phyloP scores from a whole-genome alignment of 306 rosid species.

The Lathyrus sativus region DNA sequence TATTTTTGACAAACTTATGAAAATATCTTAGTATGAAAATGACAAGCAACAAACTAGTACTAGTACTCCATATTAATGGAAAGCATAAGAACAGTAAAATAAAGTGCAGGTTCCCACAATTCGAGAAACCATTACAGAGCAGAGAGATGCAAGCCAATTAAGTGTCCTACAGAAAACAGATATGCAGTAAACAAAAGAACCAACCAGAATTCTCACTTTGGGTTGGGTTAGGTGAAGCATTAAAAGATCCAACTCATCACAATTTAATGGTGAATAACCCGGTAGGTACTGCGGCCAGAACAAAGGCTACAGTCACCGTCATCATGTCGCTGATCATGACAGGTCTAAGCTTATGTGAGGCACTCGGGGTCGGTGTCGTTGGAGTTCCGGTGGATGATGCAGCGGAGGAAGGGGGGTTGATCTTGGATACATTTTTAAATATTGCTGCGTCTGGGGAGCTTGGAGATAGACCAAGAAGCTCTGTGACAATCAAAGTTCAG shows the following conservation, averaged over 20 bases:
- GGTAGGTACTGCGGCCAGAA: conserved; percentile 42
- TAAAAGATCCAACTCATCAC: background rate
- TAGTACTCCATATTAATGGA: background rate
- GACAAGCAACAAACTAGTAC: background rate
- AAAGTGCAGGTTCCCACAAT: background rate
- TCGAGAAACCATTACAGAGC: conserved; percentile 17
- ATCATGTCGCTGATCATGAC: conserved; percentile 13
- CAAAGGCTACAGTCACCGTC: conserved; percentile 40
- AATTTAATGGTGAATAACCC: conserved; percentile 21
- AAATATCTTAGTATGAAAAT: background rate
- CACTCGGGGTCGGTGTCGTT: background rate
- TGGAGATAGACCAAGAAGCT: conserved; percentile 66
- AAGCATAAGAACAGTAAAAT: conserved; percentile 12
- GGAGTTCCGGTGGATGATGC: background rate
- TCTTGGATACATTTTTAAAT: conserved; percentile 51
- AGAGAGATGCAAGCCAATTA: conserved; percentile 19
- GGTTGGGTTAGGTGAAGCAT: conserved; percentile 28
- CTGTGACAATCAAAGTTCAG: conserved; percentile 38
- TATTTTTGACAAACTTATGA: too few relatives aligned
- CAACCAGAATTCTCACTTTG: background rate
- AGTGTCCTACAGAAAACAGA: conserved; percentile 19
- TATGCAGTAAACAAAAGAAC: conserved; percentile 5
- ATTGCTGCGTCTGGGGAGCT: conserved; percentile 79
- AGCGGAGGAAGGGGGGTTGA: conserved; percentile 6
- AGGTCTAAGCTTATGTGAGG: conserved; percentile 29